phyloP scores from a whole-genome alignment of 495 filamentous ascomycete species.

The Podospora comata region DNA sequence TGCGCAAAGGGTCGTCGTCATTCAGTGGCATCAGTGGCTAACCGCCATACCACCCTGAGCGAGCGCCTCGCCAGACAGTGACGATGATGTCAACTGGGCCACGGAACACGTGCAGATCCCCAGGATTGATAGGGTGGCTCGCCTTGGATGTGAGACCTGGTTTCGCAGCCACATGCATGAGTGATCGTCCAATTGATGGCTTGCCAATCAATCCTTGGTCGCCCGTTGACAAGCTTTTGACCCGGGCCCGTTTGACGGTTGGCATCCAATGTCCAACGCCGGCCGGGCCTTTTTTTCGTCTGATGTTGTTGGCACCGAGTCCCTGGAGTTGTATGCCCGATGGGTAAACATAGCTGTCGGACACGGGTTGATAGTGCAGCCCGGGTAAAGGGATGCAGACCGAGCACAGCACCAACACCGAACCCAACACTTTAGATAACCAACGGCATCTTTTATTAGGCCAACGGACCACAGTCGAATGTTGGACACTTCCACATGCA shows the following conservation, averaged over 20 bases:
- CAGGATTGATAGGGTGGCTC: conserved; percentile 21
- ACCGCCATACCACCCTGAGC: conserved; percentile 1
- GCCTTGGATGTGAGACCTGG: conserved; percentile 17
- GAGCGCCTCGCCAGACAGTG: neutral
- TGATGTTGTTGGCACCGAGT: neutral
- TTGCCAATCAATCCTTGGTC: neutral
- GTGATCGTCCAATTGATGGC: neutral
- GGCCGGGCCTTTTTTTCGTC: neutral
- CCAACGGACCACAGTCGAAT: neutral
- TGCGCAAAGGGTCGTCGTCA: neutral
- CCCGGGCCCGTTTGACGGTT: too few species aligned
- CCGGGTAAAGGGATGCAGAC: neutral
- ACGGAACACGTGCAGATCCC: conserved; percentile 7
- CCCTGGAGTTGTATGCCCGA: neutral
- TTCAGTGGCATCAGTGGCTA: conserved; percentile 2
- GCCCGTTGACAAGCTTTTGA: neutral
- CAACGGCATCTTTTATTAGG: neutral
- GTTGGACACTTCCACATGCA: neutral
- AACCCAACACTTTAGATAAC: neutral
- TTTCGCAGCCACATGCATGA: neutral
- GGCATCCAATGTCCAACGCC: neutral
- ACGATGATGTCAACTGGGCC: conserved; percentile 27
- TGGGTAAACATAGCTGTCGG: neutral
- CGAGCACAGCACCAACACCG: neutral
- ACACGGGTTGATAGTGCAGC: neutral